These are phyloP conservation scores for Entomortierella beljakovae DNA, from an alignment of 192 early-diverging fungal genomes.

Conservation along the genomic window DNA sequence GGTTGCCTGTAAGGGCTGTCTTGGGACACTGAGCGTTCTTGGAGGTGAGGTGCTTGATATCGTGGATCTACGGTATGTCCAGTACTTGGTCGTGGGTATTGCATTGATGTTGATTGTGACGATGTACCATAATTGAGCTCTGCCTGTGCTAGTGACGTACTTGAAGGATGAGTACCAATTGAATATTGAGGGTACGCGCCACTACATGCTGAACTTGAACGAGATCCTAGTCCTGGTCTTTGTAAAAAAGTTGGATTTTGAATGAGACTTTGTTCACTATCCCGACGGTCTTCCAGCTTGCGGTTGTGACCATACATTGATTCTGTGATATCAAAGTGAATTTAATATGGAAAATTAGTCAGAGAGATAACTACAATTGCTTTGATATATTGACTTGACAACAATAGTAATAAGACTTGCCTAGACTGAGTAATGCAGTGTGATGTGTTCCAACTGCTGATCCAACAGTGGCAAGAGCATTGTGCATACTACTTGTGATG, in stretches of 20 bases:
- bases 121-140: slow-evolving; percentile 39
- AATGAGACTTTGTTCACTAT: slow-evolving; percentile 33
- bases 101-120: slow-evolving; percentile 15
- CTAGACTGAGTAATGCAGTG: slow-evolving; percentile 51
- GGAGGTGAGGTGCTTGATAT: slow-evolving; percentile 22
- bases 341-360: too few species aligned
- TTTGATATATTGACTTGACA: too few species aligned
- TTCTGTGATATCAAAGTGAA: too few species aligned
- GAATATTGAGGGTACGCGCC: slow-evolving; percentile 22
- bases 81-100: slow-evolving; percentile 6
- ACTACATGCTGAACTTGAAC: slow-evolving; percentile 35
- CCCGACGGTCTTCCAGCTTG: slow-evolving; percentile 25
- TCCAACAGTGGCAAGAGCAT: slow-evolving; percentile 47
- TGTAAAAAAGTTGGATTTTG: not conserved
- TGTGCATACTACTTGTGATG: slow-evolving; percentile 27
- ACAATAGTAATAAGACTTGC: slow-evolving; percentile 16
- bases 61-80: slow-evolving; percentile 6
- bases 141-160: slow-evolving; percentile 22
- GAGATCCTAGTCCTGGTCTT: slow-evolving; percentile 26
- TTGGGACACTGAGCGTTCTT: slow-evolving; percentile 32
- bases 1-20: slow-evolving; percentile 19
- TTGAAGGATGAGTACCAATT: slow-evolving; percentile 29
- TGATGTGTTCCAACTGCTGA: slow-evolving; percentile 57
- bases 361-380: too few species aligned
- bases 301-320: slow-evolving; percentile 9